Conservation (phyloP, 257 asterid genomes). For the Cinchona pubescens region DNA sequence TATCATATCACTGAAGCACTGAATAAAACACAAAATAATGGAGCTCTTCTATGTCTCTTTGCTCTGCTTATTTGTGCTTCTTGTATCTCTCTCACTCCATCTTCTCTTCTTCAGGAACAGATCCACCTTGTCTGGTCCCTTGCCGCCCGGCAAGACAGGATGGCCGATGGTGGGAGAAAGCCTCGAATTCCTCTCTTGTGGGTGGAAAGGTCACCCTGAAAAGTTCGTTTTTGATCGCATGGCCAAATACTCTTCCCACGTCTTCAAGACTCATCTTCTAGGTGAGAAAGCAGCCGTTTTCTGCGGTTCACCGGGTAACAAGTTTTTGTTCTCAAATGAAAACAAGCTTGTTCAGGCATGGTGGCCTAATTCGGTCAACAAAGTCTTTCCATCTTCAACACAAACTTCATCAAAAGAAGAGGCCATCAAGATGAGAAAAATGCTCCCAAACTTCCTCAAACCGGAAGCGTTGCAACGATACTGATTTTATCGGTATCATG, state of each 20-base stretch:
- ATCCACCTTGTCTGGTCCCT: slow-evolving; percentile 15
- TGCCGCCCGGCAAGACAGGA: slow-evolving; percentile 52
- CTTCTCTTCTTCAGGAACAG: slow-evolving; percentile 39
- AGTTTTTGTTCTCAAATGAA: slow-evolving; percentile 57
- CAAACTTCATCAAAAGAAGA: slow-evolving; percentile 45
- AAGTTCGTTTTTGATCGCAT: slow-evolving; percentile 47
- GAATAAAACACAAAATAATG: background rate
- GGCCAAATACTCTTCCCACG: slow-evolving; percentile 36
- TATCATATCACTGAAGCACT: background rate
- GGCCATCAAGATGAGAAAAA: slow-evolving; percentile 45
- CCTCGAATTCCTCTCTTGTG: slow-evolving; percentile 45
- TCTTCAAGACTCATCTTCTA: slow-evolving; percentile 49
- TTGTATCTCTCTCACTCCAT: slow-evolving; percentile 30
- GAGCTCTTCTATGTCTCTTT: slow-evolving; percentile 22
- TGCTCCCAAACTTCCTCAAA: slow-evolving; percentile 56
- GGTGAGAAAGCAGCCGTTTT: slow-evolving; percentile 46
- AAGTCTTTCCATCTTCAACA: slow-evolving; percentile 44
- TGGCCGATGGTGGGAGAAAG: slow-evolving; percentile 59
- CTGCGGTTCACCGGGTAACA: slow-evolving; percentile 51
- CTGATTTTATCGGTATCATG: slow-evolving; percentile 60
- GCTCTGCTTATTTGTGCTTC: slow-evolving; percentile 34
- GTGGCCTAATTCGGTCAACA: slow-evolving; percentile 52
- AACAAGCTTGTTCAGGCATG: slow-evolving; percentile 57
- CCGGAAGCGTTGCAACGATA: slow-evolving; percentile 57
- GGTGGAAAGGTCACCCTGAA: slow-evolving; percentile 50